Base-by-base conservation (phyloP, 306 rosid species). In the Acacia confusa region DNA sequence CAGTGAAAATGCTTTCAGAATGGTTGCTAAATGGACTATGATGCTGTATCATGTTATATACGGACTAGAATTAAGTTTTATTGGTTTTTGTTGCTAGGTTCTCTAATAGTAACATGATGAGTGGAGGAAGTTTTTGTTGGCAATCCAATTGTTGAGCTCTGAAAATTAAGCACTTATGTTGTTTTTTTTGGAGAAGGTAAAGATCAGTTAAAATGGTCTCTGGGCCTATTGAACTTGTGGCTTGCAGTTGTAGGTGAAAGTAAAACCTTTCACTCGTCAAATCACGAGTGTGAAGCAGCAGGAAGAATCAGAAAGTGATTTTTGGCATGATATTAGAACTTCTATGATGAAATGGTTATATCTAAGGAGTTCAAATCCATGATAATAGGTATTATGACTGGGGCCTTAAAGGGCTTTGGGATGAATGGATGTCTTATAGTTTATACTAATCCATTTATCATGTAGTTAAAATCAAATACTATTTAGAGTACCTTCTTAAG, bases 1-100 rank as follows among this genome's bases (percentile, higher is more conserved):
- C 7, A 47, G 75, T 72, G 53, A 17, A 60, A 76, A 76, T 76
- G 40, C 72, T 22, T 24, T 44, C 75, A 22, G 10, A 70, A 38
- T 38, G 72, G 47, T 67, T 64, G 6, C 19, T 25, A 38, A 27
- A 12, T 61, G 36, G 15, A 27, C 67, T 13, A 61, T 12, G 9
- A 25, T 61, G 13, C 16, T 3, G 36, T 13, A 11, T 17, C 65
- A 58, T 58, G 24, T 3, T 58, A 58, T 16, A 3, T 57, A 57
- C 2, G 64, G 4, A 22, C 28, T 58, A 10, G 28, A 58, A 58
- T 58, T 11, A 58, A 10, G 63, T 57, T n/a, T 6, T n/a, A 19
- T 53, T 9, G 28, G 64, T 22, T 57, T 58, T n/a, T 53, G 64
- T 57, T 22, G 12, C 27, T 57, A 22, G 64, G 14, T 57, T 58